Percentiles rank a stretch among this genome's conserved stretches.
Evolutionary conservation across 2,329 filamentous ascomycete species (phyloP).

Genomic region (Arthrobotrys pseudoclavata): DNA sequence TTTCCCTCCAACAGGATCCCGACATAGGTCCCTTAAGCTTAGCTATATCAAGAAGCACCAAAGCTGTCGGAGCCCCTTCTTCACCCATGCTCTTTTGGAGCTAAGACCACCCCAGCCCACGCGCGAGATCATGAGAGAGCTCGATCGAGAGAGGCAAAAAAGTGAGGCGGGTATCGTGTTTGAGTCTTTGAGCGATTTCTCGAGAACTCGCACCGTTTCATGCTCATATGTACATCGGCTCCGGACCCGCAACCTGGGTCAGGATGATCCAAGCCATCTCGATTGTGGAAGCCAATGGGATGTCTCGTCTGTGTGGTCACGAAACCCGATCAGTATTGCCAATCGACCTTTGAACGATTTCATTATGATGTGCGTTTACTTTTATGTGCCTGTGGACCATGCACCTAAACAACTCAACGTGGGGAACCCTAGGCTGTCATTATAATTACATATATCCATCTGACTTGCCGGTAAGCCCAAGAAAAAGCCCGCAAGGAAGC

Average conservation of each 20-base stretch:
- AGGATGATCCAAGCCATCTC: conserved; percentile 21
- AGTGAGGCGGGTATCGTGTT: conserved; percentile 52
- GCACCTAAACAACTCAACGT: conserved; percentile 54
- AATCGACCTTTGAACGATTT: conserved; percentile 18
- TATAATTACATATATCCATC: conserved; percentile 11
- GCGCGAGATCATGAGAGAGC: conserved; percentile 31
- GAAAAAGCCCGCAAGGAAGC: conserved; percentile 15
- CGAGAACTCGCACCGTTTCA: conserved; percentile 55
- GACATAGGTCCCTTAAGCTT: conserved; percentile 17
- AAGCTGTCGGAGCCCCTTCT: conserved; percentile 32
- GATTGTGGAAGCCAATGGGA: conserved; percentile 30
- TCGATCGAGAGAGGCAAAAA: conserved; percentile 41
- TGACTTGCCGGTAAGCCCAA: conserved; percentile 13
- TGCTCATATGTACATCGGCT: conserved; percentile 11
- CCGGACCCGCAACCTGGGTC: conserved; percentile 20
- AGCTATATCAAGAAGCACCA: conserved; percentile 35
- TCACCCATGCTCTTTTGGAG: conserved; percentile 13
- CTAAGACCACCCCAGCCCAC: conserved; percentile 24
- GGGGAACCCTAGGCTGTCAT: conserved; percentile 45
- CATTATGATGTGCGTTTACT: conserved; percentile 26
- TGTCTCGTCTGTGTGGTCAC: conserved; percentile 1
- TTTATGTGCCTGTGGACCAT: not conserved
- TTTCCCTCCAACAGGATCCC: conserved; percentile 33
- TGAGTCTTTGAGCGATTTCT: conserved; percentile 57
- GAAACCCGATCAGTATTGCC: conserved; percentile 10